A percentile compares a stretch with the other conserved stretches of the same genome.
Conservation (phyloP, 805 yeast genomes). For the Saturnispora sanitii region DNA sequence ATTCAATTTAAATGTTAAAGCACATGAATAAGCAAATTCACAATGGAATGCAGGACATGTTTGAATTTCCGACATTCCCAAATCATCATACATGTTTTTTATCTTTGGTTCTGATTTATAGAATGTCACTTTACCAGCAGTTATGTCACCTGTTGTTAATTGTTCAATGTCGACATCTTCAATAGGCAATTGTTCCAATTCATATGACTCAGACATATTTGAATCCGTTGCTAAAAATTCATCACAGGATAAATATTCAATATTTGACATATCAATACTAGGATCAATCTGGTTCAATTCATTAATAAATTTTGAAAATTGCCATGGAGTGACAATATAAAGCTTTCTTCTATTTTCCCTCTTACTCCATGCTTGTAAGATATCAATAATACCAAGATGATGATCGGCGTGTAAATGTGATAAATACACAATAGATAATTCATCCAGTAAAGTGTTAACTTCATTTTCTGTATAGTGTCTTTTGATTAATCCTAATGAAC, state of each 20-base stretch:
- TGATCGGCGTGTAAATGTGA: conserved; percentile 97
- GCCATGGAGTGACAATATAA: conserved; percentile 67
- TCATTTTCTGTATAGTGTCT: conserved; percentile 49
- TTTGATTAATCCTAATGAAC: conserved; percentile 62
- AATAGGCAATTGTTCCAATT: conserved; percentile 16
- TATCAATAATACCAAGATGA: conserved; percentile 71
- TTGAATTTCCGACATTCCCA: conserved; percentile 35
- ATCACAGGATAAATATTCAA: conserved; percentile 24
- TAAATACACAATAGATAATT: conserved; percentile 56
- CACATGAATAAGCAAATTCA: conserved; percentile 64
- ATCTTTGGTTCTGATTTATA: conserved; percentile 4
- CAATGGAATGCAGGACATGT: conserved; percentile 83
- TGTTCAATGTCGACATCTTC: conserved; percentile 5
- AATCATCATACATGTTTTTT: conserved; percentile 28
- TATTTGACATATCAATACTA: conserved; percentile 12
- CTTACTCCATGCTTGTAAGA: conserved; percentile 59
- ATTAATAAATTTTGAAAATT: conserved; percentile 49
- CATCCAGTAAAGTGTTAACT: conserved; percentile 36
- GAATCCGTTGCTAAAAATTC: conserved; percentile 19
- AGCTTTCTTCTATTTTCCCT: conserved; percentile 28
- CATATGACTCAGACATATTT: conserved; percentile 11
- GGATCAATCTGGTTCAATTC: conserved; percentile 44
- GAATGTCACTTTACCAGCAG: conserved; percentile 3
- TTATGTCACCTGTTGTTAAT: conserved; percentile 4
- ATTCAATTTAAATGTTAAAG: conserved; percentile 36